These are phyloP conservation scores for Aspergillus pseudoglaucus DNA, from an alignment of 2,329 filamentous ascomycete genomes.

Conservation along the genomic window DNA sequence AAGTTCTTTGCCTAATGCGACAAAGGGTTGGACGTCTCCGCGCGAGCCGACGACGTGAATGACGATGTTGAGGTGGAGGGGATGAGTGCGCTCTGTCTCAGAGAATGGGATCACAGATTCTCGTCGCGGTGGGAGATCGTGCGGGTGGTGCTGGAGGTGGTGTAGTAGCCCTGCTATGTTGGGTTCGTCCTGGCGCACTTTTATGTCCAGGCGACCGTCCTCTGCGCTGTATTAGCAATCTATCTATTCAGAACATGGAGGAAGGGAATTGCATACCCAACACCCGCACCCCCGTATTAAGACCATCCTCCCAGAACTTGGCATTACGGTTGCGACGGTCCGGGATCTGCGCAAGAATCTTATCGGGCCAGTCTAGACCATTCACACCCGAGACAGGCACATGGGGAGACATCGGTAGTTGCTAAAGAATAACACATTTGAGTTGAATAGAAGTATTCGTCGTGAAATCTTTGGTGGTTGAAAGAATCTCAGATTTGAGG, in stretches of 20 bases:
- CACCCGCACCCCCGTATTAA: slow-evolving; percentile 14
- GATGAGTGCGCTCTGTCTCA: slow-evolving; percentile 5
- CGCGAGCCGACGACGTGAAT: slow-evolving; percentile 70
- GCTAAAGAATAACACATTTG: too few species aligned
- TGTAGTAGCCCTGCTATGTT: slow-evolving; percentile 63
- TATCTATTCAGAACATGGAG: too few species aligned
- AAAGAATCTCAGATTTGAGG: background rate
- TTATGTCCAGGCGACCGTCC: slow-evolving; percentile 73
- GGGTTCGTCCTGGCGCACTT: slow-evolving; percentile 64
- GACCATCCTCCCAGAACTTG: slow-evolving; percentile 4
- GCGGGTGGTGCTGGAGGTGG: slow-evolving; percentile 24
- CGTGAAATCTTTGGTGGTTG: background rate
- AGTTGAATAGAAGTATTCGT: background rate
- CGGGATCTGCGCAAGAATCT: background rate
- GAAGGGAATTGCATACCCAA: slow-evolving; percentile 7
- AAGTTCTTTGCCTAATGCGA: slow-evolving; percentile 61
- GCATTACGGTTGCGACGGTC: background rate
- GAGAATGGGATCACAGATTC: background rate
- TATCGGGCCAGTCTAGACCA: background rate
- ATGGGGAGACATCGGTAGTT: background rate
- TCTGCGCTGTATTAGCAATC: slow-evolving; percentile 35
- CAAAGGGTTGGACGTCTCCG: slow-evolving; percentile 70
- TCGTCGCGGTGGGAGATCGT: slow-evolving; percentile 1
- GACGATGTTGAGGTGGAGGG: slow-evolving; percentile 51
- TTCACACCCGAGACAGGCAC: background rate